A percentile compares a stretch with the other conserved stretches of the same genome.
phyloP scores from a whole-genome alignment of 2,329 filamentous ascomycete species.

The Sarocladium kiliense region DNA sequence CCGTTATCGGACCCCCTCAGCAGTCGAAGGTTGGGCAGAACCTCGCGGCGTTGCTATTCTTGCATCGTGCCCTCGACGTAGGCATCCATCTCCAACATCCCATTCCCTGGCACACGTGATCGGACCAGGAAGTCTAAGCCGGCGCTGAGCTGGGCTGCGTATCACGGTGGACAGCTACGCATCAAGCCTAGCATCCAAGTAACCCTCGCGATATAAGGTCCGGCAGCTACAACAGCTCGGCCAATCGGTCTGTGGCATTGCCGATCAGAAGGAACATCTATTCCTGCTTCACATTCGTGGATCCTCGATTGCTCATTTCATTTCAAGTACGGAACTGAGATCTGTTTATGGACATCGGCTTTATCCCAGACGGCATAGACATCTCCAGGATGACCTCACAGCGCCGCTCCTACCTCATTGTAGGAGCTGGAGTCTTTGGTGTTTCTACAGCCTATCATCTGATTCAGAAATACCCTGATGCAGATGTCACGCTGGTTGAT shows the following conservation, averaged over 20 bases:
- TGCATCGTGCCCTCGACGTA: neutral
- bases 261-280: too few species aligned
- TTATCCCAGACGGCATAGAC: conserved; percentile 3
- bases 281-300: neutral
- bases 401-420: conserved; percentile 42
- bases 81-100: too few species aligned
- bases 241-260: neutral
- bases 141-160: neutral
- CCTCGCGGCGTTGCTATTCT: neutral
- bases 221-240: neutral
- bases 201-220: conserved; percentile 3
- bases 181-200: too few species aligned
- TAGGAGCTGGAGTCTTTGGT: conserved; percentile 63
- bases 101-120: neutral
- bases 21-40: neutral
- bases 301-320: too few species aligned
- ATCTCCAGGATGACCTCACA: conserved; percentile 6
- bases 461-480: conserved; percentile 42
- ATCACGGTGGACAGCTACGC: neutral
- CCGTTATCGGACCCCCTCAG: neutral
- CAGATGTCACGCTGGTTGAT: conserved; percentile 53
- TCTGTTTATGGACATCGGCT: neutral
- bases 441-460: conserved; percentile 62
- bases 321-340: neutral
- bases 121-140: neutral